Conservation (phyloP, 148 eudicot genomes). For the Dysphania ambrosioides region DNA sequence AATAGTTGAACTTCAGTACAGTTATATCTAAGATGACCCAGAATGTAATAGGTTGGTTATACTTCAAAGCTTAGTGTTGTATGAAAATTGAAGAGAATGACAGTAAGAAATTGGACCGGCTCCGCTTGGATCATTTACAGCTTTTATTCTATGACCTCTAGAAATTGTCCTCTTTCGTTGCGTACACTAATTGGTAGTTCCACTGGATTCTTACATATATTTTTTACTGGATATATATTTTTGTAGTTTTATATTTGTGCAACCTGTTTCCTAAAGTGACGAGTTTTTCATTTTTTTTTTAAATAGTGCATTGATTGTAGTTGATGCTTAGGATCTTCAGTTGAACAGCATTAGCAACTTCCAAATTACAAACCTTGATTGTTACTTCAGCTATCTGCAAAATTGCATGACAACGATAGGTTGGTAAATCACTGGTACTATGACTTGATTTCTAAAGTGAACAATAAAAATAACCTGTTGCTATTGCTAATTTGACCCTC, state of each 20-base stretch:
- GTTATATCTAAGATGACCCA: not conserved
- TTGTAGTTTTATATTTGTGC: too few species aligned
- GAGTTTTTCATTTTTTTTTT: not conserved
- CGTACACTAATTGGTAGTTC: not conserved
- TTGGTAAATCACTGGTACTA: not conserved
- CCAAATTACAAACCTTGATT: not conserved
- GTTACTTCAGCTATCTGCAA: not conserved
- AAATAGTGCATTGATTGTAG: not conserved
- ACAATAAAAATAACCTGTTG: not conserved
- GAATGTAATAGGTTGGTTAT: not conserved
- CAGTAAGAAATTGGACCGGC: not conserved
- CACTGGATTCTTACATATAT: not conserved
- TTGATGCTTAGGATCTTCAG: not conserved
- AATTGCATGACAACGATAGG: not conserved
- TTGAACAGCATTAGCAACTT: not conserved
- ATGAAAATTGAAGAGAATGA: not conserved
- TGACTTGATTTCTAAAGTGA: not conserved
- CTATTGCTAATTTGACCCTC: constrained; percentile 1
- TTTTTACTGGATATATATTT: not conserved
- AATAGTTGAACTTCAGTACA: not conserved
- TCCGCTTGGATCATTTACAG: not conserved
- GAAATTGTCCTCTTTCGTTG: not conserved
- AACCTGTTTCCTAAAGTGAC: not conserved
- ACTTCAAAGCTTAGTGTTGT: not conserved
- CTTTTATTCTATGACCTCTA: not conserved